Conservation (phyloP, 129 eudicot species). For the Lactuca sativa region DNA sequence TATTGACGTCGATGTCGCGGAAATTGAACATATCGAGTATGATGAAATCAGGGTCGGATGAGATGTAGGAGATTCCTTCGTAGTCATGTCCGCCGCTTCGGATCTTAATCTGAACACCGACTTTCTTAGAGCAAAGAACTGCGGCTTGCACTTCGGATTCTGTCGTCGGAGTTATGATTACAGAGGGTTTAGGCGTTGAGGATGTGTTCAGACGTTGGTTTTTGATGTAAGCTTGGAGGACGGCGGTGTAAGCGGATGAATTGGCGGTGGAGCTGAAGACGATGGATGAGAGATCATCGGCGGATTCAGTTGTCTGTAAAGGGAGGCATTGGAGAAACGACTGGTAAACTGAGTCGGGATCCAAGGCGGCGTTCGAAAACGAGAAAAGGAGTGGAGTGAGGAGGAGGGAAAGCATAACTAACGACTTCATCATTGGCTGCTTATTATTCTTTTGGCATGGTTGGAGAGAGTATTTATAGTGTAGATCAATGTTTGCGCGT, state of each 20-base stretch:
- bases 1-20: slow-evolving; percentile 27
- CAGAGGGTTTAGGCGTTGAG: slow-evolving; percentile 27
- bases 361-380: slow-evolving; percentile 7
- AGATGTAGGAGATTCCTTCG: slow-evolving; percentile 48
- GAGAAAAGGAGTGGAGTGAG: slow-evolving; percentile 19
- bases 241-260: slow-evolving; percentile 22
- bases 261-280: slow-evolving; percentile 29
- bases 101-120: slow-evolving; percentile 33
- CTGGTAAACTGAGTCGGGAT: slow-evolving; percentile 24
- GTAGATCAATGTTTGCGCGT: slow-evolving; percentile 27
- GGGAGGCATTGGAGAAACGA: slow-evolving; percentile 32
- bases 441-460: not conserved
- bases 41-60: slow-evolving; percentile 34
- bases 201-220: slow-evolving; percentile 28
- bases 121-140: slow-evolving; percentile 27
- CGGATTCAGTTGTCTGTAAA: slow-evolving; percentile 23
- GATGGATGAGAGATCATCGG: slow-evolving; percentile 8
- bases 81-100: slow-evolving; percentile 63
- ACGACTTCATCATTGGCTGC: slow-evolving; percentile 12
- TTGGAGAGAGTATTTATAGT: slow-evolving; percentile 14
- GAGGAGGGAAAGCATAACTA: slow-evolving; percentile 12
- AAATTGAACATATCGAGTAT: slow-evolving; percentile 51
- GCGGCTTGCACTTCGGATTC: slow-evolving; percentile 32
- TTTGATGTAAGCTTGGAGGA: slow-evolving; percentile 33
- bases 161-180: slow-evolving; percentile 32